Base-by-base conservation (phyloP, 345 rosid species). In the Punica granatum region DNA sequence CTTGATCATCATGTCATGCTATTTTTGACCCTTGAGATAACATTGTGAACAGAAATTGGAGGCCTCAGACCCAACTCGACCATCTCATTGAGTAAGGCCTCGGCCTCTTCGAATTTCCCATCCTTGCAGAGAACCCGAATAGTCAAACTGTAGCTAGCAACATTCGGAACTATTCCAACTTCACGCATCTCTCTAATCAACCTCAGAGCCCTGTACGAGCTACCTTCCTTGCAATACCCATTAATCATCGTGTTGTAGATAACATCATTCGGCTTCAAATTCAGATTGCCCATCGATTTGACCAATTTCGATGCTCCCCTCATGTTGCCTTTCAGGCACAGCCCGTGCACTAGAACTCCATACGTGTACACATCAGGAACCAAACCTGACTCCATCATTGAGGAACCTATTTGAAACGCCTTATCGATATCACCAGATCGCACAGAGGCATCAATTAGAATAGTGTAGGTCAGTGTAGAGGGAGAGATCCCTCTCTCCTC, bases 171-270 rank as follows among this genome's bases (percentile, higher is more conserved):
- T 76, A 88, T 54, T 61, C 80, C 67, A 60, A 66, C 77, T 64
- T 78, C 80, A 28, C 70, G 75, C 97, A 92, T 92, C 72, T 85
- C 95, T 60, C 67, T 44, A 3, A 84, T 34, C 76, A 92, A 62
- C 75, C 78, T 85, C 77, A 92, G 64, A 35, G 92, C 96, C 74
- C 79, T 83, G 72, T 73, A 90, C 0, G 86, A 81, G 77, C 80
- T 85, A 49, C 86, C 87, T 70, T 90, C 93, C 41, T 77, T 87
- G 68, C 96, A 86, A 67, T 92, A 92, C 12, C 96, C 90, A 14
- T 74, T 74, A 62, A 92, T 87, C 88, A 92, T 79, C 25, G 75
- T 88, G 73, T 88, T 76, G 79, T 84, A 87, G 51, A 87, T 78
- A 33, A 90, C 91, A 49, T 83, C 86, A 53, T 77, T 88, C 7